Percentiles rank a stretch among this genome's conserved stretches.
These are phyloP conservation scores for Paracoccidioides brasiliensis DNA, from an alignment of 2,329 filamentous ascomycete genomes.

Conservation along the genomic window DNA sequence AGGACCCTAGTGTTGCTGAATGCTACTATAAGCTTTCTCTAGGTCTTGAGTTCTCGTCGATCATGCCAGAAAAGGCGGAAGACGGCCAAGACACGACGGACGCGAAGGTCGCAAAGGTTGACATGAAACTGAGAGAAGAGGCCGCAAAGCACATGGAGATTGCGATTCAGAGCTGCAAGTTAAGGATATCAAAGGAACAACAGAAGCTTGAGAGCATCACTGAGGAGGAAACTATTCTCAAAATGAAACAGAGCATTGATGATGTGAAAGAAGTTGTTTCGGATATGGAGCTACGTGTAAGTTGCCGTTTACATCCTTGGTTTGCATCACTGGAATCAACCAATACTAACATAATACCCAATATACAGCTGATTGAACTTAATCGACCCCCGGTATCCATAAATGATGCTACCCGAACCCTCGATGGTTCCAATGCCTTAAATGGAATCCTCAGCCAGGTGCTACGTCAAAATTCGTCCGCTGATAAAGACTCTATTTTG, in stretches of 20 bases:
- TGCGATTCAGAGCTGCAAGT: conserved; percentile 45
- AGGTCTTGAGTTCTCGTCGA: conserved; percentile 82
- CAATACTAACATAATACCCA: not conserved
- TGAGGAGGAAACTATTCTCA: conserved; percentile 28
- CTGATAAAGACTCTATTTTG: conserved; percentile 40
- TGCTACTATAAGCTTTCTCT: conserved; percentile 94
- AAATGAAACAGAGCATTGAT: conserved; percentile 36
- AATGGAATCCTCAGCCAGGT: conserved; percentile 46
- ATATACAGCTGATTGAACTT: conserved; percentile 41
- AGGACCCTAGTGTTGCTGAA: conserved; percentile 79
- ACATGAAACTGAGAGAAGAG: conserved; percentile 44
- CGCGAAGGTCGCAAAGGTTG: conserved; percentile 25
- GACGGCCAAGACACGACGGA: conserved; percentile 30
- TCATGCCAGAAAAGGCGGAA: conserved; percentile 40
- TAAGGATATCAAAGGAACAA: conserved; percentile 43
- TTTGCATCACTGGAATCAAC: not conserved
- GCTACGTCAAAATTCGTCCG: conserved; percentile 39
- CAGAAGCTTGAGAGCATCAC: conserved; percentile 27
- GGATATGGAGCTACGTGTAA: conserved; percentile 48
- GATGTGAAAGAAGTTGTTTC: conserved; percentile 49
- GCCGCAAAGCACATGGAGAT: conserved; percentile 47
- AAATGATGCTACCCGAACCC: conserved; percentile 23
- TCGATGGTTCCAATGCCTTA: conserved; percentile 31
- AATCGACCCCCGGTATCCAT: conserved; percentile 40
- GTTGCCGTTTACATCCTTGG: conserved; percentile 10